phyloP scores from a whole-genome alignment of 495 filamentous ascomycete species.

The Podospora pseudoanserina region DNA sequence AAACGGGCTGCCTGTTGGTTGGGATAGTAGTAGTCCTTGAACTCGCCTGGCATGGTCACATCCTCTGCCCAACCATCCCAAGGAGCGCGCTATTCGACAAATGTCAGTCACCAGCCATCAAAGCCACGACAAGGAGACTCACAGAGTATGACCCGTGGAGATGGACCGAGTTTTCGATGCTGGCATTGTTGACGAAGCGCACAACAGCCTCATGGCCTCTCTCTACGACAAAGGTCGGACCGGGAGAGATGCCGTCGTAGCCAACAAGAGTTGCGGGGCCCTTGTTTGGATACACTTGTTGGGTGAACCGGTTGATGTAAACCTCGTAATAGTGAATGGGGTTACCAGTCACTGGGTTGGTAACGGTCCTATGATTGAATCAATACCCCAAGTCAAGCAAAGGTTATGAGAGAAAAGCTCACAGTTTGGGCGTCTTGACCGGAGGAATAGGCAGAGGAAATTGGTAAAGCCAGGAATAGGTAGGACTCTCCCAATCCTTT shows the following conservation, averaged over 20 bases:
- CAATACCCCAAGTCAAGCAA: not conserved
- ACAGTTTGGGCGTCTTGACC: conserved; percentile 41
- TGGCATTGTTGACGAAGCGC: conserved; percentile 50
- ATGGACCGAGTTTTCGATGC: conserved; percentile 42
- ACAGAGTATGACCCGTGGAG: conserved; percentile 51
- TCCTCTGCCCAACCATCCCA: conserved; percentile 58
- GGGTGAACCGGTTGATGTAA: conserved; percentile 43
- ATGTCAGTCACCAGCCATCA: not conserved
- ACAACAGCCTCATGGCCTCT: conserved; percentile 49
- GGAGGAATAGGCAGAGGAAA: conserved; percentile 48
- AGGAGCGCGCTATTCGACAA: conserved; percentile 21
- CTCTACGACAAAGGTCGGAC: conserved; percentile 47
- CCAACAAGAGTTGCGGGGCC: conserved; percentile 45
- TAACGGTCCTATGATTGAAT: conserved; percentile 21
- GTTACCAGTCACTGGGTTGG: conserved; percentile 30
- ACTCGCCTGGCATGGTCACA: conserved; percentile 44
- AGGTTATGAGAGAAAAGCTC: conserved; percentile 9
- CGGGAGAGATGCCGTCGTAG: conserved; percentile 53
- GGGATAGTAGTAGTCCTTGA: conserved; percentile 61
- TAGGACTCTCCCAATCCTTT: conserved; percentile 25
- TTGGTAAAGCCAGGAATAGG: conserved; percentile 46
- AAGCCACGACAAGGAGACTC: not conserved
- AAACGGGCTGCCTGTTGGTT: conserved; percentile 48
- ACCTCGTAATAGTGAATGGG: conserved; percentile 44
- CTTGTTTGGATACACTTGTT: conserved; percentile 47